Evolutionary conservation across 2,329 filamentous ascomycete species (phyloP).

Genomic region (Botrytis cinerea): DNA sequence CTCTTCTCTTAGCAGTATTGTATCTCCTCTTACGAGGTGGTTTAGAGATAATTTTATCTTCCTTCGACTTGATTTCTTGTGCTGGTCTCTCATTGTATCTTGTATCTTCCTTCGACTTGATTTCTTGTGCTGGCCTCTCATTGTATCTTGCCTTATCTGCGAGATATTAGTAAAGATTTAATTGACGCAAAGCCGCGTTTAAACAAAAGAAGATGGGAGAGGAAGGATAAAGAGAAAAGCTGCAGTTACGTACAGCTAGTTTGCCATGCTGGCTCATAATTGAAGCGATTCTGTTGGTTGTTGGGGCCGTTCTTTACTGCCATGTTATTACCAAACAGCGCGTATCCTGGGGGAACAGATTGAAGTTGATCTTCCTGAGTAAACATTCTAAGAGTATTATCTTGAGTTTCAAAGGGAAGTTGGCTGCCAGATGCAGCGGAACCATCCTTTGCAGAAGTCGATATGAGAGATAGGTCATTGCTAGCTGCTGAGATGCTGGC

Average conservation of each 20-base stretch:
- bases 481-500: background rate
- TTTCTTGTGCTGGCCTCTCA: background rate
- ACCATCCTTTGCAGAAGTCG: background rate
- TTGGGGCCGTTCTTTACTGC: too few species aligned
- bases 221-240: background rate
- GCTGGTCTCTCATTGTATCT: background rate
- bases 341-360: too few species aligned
- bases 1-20: background rate
- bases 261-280: background rate
- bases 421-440: background rate
- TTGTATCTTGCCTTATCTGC: background rate
- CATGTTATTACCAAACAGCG: too few species aligned
- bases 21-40: background rate
- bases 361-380: too few species aligned
- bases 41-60: background rate
- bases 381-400: too few species aligned
- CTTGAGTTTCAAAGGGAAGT: background rate
- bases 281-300: too few species aligned
- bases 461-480: background rate
- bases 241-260: background rate
- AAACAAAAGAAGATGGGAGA: rapidly evolving
- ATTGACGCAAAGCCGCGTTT: background rate
- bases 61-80: background rate
- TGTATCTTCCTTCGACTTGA: background rate
- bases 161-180: background rate